These are phyloP conservation scores for Starmerella roubikii DNA, from an alignment of 805 yeast species.

Conservation along the genomic window DNA sequence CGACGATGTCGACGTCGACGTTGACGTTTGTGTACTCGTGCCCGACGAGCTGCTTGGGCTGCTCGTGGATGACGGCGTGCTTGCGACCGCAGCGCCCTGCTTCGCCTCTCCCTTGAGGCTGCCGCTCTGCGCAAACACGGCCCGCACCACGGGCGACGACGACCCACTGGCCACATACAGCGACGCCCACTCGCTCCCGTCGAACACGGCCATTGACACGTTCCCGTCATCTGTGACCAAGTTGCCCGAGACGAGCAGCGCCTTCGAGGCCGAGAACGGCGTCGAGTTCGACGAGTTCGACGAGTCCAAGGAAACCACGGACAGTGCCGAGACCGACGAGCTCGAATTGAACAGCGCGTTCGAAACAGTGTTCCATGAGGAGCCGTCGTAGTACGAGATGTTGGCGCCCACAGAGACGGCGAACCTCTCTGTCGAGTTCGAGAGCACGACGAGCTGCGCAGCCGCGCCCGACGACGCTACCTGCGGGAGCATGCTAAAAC, in stretches of 20 bases:
- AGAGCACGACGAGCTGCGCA: slow-evolving; percentile 6
- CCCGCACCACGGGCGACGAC: slow-evolving; percentile 13
- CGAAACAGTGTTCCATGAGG: slow-evolving; percentile 5
- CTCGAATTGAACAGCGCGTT: not conserved
- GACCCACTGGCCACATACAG: slow-evolving; percentile 27
- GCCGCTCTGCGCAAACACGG: slow-evolving; percentile 25
- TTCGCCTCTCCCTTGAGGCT: slow-evolving; percentile 9
- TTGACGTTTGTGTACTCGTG: not conserved
- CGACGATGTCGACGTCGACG: not conserved
- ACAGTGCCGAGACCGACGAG: slow-evolving; percentile 2
- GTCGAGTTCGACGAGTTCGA: not conserved
- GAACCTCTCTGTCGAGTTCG: slow-evolving; percentile 2
- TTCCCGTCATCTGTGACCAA: slow-evolving; percentile 29
- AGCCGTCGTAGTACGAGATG: slow-evolving; percentile 3
- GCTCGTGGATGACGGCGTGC: too few species aligned
- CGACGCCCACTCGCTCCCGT: slow-evolving; percentile 60
- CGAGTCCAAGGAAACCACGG: slow-evolving; percentile 2
- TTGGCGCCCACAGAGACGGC: slow-evolving; percentile 2
- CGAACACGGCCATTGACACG: slow-evolving; percentile 48
- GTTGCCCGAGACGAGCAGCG: slow-evolving; percentile 46
- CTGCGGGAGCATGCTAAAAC: slow-evolving; percentile 33
- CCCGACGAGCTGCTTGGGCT: not conserved
- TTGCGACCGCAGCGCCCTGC: too few species aligned
- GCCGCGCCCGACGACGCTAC: slow-evolving; percentile 23
- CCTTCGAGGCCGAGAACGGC: slow-evolving; percentile 27